Evolutionary conservation across 2,329 filamentous ascomycete genomes (phyloP).

Genomic region (Penicillium sp.): DNA sequence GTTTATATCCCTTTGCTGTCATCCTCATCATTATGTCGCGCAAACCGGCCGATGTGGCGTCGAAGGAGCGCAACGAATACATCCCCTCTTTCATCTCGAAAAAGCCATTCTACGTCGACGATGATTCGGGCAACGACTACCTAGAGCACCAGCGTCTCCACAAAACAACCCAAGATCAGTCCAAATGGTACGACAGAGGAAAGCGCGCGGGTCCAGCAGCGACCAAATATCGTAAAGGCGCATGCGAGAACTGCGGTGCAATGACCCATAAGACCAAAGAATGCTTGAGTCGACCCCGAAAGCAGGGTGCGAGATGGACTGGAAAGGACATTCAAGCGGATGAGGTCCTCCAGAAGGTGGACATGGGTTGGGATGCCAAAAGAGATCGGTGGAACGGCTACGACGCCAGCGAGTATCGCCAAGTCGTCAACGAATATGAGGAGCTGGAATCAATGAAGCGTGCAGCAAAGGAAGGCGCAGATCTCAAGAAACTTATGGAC

Average conservation of each 20-base stretch:
- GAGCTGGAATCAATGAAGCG: slow-evolving; percentile 74
- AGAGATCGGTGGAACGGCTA: slow-evolving; percentile 98
- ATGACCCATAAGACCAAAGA: slow-evolving; percentile 97
- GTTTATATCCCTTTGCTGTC: background rate
- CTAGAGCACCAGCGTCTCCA: slow-evolving; percentile 93
- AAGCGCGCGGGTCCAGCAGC: slow-evolving; percentile 80
- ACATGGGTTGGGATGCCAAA: slow-evolving; percentile 94
- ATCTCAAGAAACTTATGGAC: slow-evolving; percentile 46
- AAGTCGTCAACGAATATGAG: slow-evolving; percentile 86
- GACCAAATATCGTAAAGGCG: slow-evolving; percentile 96
- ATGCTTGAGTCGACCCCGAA: slow-evolving; percentile 83
- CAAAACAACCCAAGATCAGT: slow-evolving; percentile 64
- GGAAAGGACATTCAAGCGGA: slow-evolving; percentile 93
- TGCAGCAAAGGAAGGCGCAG: slow-evolving; percentile 51
- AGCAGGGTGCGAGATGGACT: slow-evolving; percentile 86
- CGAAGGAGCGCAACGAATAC: slow-evolving; percentile 94
- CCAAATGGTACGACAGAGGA: slow-evolving; percentile 91
- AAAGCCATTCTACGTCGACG: slow-evolving; percentile 90
- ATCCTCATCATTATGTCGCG: slow-evolving; percentile 39
- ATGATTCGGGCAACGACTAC: slow-evolving; percentile 77
- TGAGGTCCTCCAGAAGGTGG: slow-evolving; percentile 79
- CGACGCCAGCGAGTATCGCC: slow-evolving; percentile 78
- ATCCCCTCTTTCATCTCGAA: slow-evolving; percentile 98
- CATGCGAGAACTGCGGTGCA: slow-evolving; percentile 96
- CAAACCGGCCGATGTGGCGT: slow-evolving; percentile 54